A percentile compares a stretch with the other conserved stretches of the same genome.
These are phyloP conservation scores for Poa pratensis DNA, from an alignment of 176 grass and related monocot species.

Conservation along the genomic window DNA sequence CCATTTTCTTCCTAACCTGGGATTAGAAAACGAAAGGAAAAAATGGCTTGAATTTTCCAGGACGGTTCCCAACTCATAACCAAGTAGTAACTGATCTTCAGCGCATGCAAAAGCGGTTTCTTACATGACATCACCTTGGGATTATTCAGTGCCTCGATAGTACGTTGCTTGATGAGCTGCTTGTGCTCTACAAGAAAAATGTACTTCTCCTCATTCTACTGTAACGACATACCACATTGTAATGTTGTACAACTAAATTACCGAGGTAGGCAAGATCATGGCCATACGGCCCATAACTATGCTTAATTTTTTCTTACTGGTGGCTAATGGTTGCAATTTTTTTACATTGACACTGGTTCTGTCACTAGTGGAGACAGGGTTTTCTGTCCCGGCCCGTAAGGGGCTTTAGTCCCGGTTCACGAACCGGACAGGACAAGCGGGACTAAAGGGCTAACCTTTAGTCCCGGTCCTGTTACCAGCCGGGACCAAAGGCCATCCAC, in stretches of 20 bases:
- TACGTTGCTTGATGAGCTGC: conserved; percentile 70
- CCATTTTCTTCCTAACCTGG: conserved; percentile 87
- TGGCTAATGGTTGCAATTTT: too few species aligned
- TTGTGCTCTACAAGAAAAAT: conserved; percentile 65
- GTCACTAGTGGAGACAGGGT: too few species aligned
- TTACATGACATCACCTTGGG: conserved; percentile 99
- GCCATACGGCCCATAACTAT: conserved; percentile 64
- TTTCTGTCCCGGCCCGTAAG: too few species aligned
- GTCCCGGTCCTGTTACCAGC: too few species aligned
- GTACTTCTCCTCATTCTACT: conserved; percentile 10
- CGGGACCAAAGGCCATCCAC: too few species aligned
- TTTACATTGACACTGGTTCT: too few species aligned
- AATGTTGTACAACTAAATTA: conserved; percentile 15
- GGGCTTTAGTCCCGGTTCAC: too few species aligned
- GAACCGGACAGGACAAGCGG: too few species aligned
- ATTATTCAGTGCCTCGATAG: conserved; percentile 68
- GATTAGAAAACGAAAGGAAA: conserved; percentile 33
- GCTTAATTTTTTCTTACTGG: too few species aligned
- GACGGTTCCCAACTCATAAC: conserved; percentile 9
- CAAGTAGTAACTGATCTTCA: conserved; percentile 32
- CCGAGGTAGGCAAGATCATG: not conserved
- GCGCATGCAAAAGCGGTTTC: conserved; percentile 44
- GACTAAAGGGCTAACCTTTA: too few species aligned
- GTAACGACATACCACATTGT: conserved; percentile 14
- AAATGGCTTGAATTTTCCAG: conserved; percentile 22